A percentile compares a stretch with the other conserved stretches of the same genome.
These are phyloP conservation scores for Thinopyrum elongatum DNA, from an alignment of 176 grass and related monocot species.

Conservation along the genomic window DNA sequence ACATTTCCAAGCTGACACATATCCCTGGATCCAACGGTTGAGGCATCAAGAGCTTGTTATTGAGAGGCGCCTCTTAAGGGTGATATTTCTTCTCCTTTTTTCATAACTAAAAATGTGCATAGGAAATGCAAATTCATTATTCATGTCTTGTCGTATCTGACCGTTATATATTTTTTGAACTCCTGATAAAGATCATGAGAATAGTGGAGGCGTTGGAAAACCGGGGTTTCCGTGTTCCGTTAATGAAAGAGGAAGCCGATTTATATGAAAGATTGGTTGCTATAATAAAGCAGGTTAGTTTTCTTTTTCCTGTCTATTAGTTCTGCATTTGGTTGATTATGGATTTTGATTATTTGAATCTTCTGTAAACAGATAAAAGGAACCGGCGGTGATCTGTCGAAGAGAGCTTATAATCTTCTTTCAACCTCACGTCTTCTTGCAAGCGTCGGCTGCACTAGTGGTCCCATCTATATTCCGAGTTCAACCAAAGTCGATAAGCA, in stretches of 20 bases:
- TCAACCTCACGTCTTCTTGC: slow-evolving; percentile 61
- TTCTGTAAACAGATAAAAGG: slow-evolving; percentile 67
- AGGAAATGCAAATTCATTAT: background rate
- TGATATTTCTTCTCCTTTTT: slow-evolving; percentile 35
- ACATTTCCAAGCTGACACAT: slow-evolving; percentile 87
- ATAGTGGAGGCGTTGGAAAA: slow-evolving; percentile 91
- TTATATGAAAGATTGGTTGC: slow-evolving; percentile 62
- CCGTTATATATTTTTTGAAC: slow-evolving; percentile 31
- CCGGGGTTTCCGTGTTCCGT: slow-evolving; percentile 63
- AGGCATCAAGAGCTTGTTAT: slow-evolving; percentile 86
- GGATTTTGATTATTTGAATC: background rate
- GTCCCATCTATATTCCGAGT: slow-evolving; percentile 61
- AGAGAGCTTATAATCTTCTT: slow-evolving; percentile 79
- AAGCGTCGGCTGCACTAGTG: slow-evolving; percentile 43
- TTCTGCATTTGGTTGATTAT: background rate
- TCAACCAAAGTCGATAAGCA: slow-evolving; percentile 74
- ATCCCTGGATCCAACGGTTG: slow-evolving; percentile 79
- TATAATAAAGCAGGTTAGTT: slow-evolving; percentile 67
- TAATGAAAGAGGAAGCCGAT: slow-evolving; percentile 74
- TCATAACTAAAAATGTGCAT: background rate
- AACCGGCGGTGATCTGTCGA: slow-evolving; percentile 68
- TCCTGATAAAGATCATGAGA: slow-evolving; percentile 70
- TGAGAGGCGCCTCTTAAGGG: slow-evolving; percentile 92
- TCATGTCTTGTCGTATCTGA: slow-evolving; percentile 11
- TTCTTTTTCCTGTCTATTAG: background rate